Evolutionary conservation across 139 green algal species (phyloP), one percentile per base, ranked within the genome.

Genomic region (Gonium pectorale): DNA sequence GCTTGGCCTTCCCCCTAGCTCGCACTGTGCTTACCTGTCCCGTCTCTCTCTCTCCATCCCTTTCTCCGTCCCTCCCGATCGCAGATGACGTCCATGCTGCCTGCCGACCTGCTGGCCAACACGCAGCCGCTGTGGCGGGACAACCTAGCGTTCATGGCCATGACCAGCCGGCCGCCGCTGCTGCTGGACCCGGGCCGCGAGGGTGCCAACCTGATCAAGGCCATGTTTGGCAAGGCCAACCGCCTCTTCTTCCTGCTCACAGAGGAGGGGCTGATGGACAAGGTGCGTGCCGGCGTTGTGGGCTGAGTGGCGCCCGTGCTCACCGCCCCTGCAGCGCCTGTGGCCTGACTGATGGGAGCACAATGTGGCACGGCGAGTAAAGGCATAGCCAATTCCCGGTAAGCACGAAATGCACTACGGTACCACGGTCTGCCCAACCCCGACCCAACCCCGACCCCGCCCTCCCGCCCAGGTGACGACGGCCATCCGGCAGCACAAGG

Each of bases 161-260:
- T 81, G 63, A 44, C 72, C n/a, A 24, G 4, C 24, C 72, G 72
- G 26, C 82, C 82, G 37, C 70, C 82, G 31, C 82, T 87, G 70
- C 59, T 87, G 46, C 82, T 87, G 37, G 82, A 87, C 72, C 60
- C 71, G 19, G 71, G 59, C 0, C 70, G 82, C 33, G 82, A 82
- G 37, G 82, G 69, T 22, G 67, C 82, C 46, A 72, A 67, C 43
- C 72, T 87, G 71, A 35, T 87, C 71, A 87, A 87, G 63, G 82
- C 72, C 43, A 72, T 78, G 82, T 80, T 82, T 24, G 82, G 82
- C 21, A 84, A 84, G 78, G 40, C 29, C 43, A 67, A 56, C 21
- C 70, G 82, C 19, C 29, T 87, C 33, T 81, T 87, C 60, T 44
- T 78, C 24, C 35, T 62, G 27, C 15, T 67, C 5, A 54, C n/a